Evolutionary conservation across 2,329 filamentous ascomycete genomes (phyloP), one percentile per base, ranked within the genome.

Genomic region (Microdochium nivale): DNA sequence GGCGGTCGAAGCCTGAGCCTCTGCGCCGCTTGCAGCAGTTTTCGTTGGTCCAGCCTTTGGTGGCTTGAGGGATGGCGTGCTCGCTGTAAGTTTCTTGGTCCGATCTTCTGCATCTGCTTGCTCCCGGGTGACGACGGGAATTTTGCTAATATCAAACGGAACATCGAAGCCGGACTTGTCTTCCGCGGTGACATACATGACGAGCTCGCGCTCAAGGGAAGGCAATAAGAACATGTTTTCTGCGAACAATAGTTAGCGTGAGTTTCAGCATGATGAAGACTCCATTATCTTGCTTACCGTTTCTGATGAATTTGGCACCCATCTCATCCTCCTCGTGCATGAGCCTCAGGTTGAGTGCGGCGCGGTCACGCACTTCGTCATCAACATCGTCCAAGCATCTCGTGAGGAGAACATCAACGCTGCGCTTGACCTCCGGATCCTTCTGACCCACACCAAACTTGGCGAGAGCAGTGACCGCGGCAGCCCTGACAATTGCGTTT

Each of bases 401-500:
- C 25, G 88, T 95, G 33, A 99, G 84, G 47, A 99, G 80, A 49
- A 99, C 94, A 57, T 87, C 83, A 50, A 99, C 92, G 67, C 91
- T 96, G 61, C 89, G 86, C 82, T 97, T 97, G 63, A 99, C 90
- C 68, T 99, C 94, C 1, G 88, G 85, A 64, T 97, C 94, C 72
- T 95, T 91, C 70, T 97, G 94, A 32, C 89, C 91, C 53, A 97
- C 92, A 61, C 94, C 94, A 65, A 99, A 99, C 70, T 97, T 99
- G 62, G 92, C 90, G 56, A 99, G 73, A 2, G 94, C 94, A 24
- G 94, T 97, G 24, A 97, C 95, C 50, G 94, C 94, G 10, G 94
- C 91, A 48, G 94, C 94, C 60, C 94, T 83, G 21, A 99, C 91
- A 56, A 96, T 90, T 40, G 94, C 90, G 66, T 99, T 99, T 71